These are phyloP conservation scores for Kwoniella sp. DNA, from an alignment of 768 basidiomycete species.

Conservation along the genomic window DNA sequence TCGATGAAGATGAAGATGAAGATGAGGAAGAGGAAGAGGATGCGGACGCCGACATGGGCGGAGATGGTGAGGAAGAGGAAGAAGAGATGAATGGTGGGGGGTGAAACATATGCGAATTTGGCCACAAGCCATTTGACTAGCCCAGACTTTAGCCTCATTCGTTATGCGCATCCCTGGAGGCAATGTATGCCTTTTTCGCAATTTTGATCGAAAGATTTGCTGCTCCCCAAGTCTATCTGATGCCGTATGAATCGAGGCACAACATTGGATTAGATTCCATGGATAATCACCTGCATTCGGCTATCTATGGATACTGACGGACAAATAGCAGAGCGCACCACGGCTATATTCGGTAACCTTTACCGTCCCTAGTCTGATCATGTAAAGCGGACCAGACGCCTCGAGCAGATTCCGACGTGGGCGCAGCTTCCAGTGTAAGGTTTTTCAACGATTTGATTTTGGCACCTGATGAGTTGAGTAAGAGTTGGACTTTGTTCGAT, in stretches of 20 bases:
- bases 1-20: constrained; percentile 34
- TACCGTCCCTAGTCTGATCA: constrained; percentile 30
- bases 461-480: constrained; percentile 50
- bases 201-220: too few species aligned
- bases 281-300: too few species aligned
- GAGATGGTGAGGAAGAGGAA: not conserved
- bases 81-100: not conserved
- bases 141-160: too few species aligned
- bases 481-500: constrained; percentile 47
- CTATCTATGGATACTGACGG: too few species aligned
- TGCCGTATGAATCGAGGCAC: too few species aligned
- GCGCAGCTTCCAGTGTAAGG: constrained; percentile 49
- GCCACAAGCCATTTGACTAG: too few species aligned
- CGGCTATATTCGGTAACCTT: constrained; percentile 49
- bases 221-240: too few species aligned
- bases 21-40: constrained; percentile 25
- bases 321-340: too few species aligned
- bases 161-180: too few species aligned
- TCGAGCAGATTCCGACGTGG: constrained; percentile 48
- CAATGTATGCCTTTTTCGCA: too few species aligned
- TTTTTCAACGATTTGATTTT: constrained; percentile 54
- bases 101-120: too few species aligned
- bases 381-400: constrained; percentile 53
- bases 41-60: constrained; percentile 16
- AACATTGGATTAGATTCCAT: too few species aligned